phyloP scores from a whole-genome alignment of 2,329 filamentous ascomycete genomes.

The Blastomyces gilchristii region DNA sequence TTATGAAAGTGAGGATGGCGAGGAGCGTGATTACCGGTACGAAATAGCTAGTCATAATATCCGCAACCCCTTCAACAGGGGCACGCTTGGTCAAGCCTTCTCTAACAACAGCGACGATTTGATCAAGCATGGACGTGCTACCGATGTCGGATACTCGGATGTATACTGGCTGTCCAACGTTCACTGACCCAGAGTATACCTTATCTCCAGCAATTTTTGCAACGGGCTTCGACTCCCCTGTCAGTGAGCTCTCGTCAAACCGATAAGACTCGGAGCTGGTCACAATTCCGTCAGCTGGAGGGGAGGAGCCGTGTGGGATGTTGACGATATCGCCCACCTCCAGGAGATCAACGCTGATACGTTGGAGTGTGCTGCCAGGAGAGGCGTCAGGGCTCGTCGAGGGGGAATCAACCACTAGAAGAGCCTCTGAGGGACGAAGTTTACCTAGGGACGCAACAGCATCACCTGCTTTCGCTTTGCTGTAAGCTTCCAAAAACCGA shows the following conservation, averaged over 20 bases:
- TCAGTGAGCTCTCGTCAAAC: slow-evolving; percentile 87
- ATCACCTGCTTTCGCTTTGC: slow-evolving; percentile 80
- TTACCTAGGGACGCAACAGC: slow-evolving; percentile 71
- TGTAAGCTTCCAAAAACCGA: slow-evolving; percentile 61
- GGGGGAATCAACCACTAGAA: slow-evolving; percentile 44
- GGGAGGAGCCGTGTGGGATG: slow-evolving; percentile 68
- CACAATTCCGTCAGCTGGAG: slow-evolving; percentile 68
- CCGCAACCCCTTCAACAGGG: slow-evolving; percentile 39
- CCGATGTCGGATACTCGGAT: slow-evolving; percentile 37
- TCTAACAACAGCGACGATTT: slow-evolving; percentile 40
- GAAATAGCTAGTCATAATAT: slow-evolving; percentile 40
- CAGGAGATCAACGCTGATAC: slow-evolving; percentile 56
- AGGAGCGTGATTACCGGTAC: slow-evolving; percentile 41
- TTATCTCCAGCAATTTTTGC: slow-evolving; percentile 34
- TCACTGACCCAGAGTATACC: slow-evolving; percentile 40
- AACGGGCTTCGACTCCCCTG: slow-evolving; percentile 44
- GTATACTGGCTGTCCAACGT: slow-evolving; percentile 37
- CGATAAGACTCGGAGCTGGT: slow-evolving; percentile 46
- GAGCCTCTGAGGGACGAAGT: slow-evolving; percentile 64
- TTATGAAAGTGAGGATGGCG: slow-evolving; percentile 38
- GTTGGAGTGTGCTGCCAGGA: slow-evolving; percentile 22
- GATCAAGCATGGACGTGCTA: slow-evolving; percentile 41
- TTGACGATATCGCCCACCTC: slow-evolving; percentile 65
- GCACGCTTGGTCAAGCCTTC: slow-evolving; percentile 42
- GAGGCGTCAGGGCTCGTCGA: slow-evolving; percentile 8